phyloP scores from a whole-genome alignment of 2,329 filamentous ascomycete genomes.

The Aspergillus clavatus region DNA sequence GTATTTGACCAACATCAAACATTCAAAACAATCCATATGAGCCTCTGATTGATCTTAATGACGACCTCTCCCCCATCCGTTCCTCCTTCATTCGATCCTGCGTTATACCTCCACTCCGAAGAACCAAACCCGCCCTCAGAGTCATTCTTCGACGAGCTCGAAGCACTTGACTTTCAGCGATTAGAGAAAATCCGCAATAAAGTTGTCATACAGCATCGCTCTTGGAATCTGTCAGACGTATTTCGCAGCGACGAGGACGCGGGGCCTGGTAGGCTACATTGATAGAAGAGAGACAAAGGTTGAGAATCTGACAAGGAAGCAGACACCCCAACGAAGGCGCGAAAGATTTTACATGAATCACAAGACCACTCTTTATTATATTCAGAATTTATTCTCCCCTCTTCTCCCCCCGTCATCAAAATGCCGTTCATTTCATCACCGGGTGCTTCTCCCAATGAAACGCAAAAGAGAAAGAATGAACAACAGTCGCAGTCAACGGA shows the following conservation, averaged over 20 bases:
- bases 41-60: conserved; percentile 25
- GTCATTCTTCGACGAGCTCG: conserved; percentile 38
- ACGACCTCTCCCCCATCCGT: conserved; percentile 32
- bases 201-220: conserved; percentile 41
- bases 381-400: conserved; percentile 22
- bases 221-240: conserved; percentile 40
- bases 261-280: conserved; percentile 26
- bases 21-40: conserved; percentile 11
- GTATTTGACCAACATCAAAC: conserved; percentile 2
- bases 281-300: not conserved
- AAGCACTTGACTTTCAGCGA: conserved; percentile 34
- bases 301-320: conserved; percentile 4
- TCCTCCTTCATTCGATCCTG: conserved; percentile 49
- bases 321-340: conserved; percentile 38
- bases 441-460: conserved; percentile 26
- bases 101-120: conserved; percentile 47
- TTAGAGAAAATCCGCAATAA: conserved; percentile 33
- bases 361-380: conserved; percentile 11
- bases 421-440: conserved; percentile 44
- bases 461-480: conserved; percentile 40
- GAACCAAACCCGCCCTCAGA: conserved; percentile 26
- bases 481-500: conserved; percentile 25
- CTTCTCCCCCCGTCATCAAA: conserved; percentile 29
- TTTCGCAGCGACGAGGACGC: conserved; percentile 42
- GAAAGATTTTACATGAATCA: conserved; percentile 9